Evolutionary conservation across 23 red algal species (phyloP).

Genomic region (Gracilaria caudata): DNA sequence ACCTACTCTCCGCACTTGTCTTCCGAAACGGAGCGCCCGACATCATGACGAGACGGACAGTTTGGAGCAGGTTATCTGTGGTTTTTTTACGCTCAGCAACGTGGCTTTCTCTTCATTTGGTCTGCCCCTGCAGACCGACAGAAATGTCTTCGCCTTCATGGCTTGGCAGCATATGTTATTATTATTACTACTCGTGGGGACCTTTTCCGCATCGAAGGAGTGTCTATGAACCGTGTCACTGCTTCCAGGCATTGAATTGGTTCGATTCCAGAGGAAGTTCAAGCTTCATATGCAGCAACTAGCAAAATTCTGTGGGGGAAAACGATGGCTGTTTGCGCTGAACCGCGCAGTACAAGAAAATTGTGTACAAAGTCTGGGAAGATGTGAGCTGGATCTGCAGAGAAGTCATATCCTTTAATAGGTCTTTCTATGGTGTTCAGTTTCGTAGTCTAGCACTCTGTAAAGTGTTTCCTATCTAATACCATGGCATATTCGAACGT

Average conservation of each 20-base stretch:
- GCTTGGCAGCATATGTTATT: no score
- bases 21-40: no score
- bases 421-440: neutral
- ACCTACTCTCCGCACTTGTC: no score
- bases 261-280: neutral
- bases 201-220: no score
- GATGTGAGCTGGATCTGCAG: neutral
- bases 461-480: neutral
- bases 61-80: no score
- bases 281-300: neutral
- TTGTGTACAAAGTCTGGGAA: neutral
- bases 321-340: neutral
- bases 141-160: no score
- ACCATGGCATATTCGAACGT: neutral
- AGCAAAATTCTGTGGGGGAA: neutral
- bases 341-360: neutral
- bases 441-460: neutral
- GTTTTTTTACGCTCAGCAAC: no score
- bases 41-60: no score
- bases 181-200: no score
- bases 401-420: neutral
- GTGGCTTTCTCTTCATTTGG: no score
- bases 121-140: no score
- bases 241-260: neutral
- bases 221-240: neutral